Percentiles rank a stretch among this genome's conserved stretches.
These are phyloP conservation scores for Penicillium fuscoglaucum DNA, from an alignment of 2,329 filamentous ascomycete genomes.

Conservation along the genomic window DNA sequence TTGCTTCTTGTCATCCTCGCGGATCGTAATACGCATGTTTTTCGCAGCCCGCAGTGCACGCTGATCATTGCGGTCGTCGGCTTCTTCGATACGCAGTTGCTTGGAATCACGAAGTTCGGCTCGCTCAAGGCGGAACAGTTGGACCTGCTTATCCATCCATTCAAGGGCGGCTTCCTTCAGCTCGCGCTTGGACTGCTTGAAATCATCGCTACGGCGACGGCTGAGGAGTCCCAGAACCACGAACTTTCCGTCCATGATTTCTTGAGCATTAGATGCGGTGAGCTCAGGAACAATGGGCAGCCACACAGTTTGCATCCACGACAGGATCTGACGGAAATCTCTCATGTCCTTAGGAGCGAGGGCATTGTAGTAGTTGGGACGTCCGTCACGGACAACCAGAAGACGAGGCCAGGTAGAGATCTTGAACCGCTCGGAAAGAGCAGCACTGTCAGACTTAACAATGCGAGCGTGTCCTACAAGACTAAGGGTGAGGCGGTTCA, in stretches of 20 bases:
- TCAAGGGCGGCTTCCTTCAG: slow-evolving; percentile 94
- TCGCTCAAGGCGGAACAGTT: slow-evolving; percentile 86
- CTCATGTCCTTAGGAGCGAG: slow-evolving; percentile 90
- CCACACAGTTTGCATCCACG: slow-evolving; percentile 97
- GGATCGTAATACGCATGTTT: slow-evolving; percentile 87
- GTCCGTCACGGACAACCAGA: slow-evolving; percentile 82
- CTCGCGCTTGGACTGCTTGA: slow-evolving; percentile 75
- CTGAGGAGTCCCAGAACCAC: slow-evolving; percentile 91
- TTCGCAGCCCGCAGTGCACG: slow-evolving; percentile 84
- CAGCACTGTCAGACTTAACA: slow-evolving; percentile 82
- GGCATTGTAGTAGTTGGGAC: slow-evolving; percentile 85
- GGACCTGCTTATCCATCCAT: slow-evolving; percentile 96
- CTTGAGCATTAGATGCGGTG: slow-evolving; percentile 83
- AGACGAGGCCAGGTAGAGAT: slow-evolving; percentile 96
- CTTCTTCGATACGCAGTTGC: slow-evolving; percentile 93
- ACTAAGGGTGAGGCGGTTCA: slow-evolving; percentile 82
- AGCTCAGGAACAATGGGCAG: slow-evolving; percentile 92
- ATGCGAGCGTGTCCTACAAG: slow-evolving; percentile 89
- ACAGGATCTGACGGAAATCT: slow-evolving; percentile 74
- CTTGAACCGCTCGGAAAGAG: slow-evolving; percentile 79
- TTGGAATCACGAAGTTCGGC: slow-evolving; percentile 93
- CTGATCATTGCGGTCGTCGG: slow-evolving; percentile 88
- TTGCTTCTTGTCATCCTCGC: slow-evolving; percentile 80
- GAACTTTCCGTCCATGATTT: slow-evolving; percentile 92
- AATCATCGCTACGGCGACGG: slow-evolving; percentile 75